Conservation (phyloP, 2,329 filamentous ascomycete genomes). For the Aspergillus proliferans region DNA sequence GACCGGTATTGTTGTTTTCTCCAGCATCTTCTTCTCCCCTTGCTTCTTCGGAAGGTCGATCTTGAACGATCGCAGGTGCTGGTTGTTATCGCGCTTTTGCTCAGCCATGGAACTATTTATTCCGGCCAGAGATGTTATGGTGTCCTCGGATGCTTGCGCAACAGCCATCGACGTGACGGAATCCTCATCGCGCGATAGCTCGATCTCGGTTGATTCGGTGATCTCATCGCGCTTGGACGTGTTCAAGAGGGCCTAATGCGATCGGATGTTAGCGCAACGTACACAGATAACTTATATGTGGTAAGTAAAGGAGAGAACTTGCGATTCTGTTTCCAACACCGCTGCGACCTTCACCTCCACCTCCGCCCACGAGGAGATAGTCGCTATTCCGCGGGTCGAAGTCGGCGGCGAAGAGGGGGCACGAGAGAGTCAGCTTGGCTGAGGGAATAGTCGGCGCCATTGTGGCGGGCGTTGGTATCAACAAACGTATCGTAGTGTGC, state of each 20-base stretch:
- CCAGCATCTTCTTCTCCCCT: constrained; percentile 9
- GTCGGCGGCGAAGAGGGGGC: constrained; percentile 80
- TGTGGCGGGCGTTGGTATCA: neutral
- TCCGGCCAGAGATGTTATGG: constrained; percentile 60
- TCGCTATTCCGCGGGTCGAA: constrained; percentile 76
- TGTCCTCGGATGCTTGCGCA: constrained; percentile 53
- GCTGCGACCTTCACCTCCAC: constrained; percentile 73
- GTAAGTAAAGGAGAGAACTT: constrained; percentile 28
- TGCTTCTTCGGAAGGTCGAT: constrained; percentile 44
- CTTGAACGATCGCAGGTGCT: constrained; percentile 73
- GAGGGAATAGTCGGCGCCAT: constrained; percentile 38
- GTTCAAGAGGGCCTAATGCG: constrained; percentile 61
- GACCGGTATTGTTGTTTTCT: constrained; percentile 16
- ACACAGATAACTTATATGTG: neutral
- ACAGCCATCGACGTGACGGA: constrained; percentile 77
- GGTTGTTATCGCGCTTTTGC: constrained; percentile 68
- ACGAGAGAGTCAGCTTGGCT: constrained; percentile 64
- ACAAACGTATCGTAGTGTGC: neutral
- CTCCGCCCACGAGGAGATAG: constrained; percentile 75
- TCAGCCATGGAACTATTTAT: constrained; percentile 75
- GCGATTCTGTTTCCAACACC: constrained; percentile 86
- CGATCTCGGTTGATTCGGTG: constrained; percentile 62
- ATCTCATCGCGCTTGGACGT: constrained; percentile 59
- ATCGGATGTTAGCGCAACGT: too few relatives aligned
- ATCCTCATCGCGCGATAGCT: constrained; percentile 78